Conservation (phyloP, 345 rosid species). For the Fremontodendron californicum region DNA sequence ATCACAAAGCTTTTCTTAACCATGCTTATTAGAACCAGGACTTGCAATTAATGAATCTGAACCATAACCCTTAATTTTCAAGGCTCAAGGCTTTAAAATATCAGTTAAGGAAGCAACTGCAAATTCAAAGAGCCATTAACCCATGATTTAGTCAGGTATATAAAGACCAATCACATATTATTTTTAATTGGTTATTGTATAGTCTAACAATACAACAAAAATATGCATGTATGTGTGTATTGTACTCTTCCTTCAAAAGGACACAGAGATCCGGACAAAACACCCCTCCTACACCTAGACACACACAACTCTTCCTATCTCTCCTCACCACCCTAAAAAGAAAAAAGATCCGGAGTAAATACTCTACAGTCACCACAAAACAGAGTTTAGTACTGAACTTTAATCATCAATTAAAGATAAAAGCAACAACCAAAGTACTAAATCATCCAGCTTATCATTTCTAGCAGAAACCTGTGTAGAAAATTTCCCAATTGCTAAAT, state of each 20-base stretch:
- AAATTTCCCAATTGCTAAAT: neutral
- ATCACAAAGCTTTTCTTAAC: neutral
- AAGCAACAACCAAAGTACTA: neutral
- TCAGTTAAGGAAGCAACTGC: neutral
- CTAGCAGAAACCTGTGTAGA: conserved; percentile 1
- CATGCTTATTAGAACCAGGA: neutral
- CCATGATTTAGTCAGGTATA: neutral
- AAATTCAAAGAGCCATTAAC: neutral
- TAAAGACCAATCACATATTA: neutral
- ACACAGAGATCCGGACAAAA: neutral
- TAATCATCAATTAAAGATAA: neutral
- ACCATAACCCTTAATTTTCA: neutral
- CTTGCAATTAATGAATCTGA: neutral
- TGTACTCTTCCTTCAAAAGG: neutral
- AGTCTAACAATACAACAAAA: neutral
- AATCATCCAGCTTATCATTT: conserved; percentile 1
- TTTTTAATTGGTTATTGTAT: neutral
- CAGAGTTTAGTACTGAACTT: neutral
- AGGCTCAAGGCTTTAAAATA: neutral
- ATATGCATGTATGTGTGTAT: neutral
- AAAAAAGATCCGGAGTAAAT: neutral
- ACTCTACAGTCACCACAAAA: neutral
- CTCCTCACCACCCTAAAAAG: neutral
- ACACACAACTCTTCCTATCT: neutral
- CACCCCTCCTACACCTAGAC: neutral